Conservation (phyloP, 345 rosid genomes). For the Durio zibethinus region DNA sequence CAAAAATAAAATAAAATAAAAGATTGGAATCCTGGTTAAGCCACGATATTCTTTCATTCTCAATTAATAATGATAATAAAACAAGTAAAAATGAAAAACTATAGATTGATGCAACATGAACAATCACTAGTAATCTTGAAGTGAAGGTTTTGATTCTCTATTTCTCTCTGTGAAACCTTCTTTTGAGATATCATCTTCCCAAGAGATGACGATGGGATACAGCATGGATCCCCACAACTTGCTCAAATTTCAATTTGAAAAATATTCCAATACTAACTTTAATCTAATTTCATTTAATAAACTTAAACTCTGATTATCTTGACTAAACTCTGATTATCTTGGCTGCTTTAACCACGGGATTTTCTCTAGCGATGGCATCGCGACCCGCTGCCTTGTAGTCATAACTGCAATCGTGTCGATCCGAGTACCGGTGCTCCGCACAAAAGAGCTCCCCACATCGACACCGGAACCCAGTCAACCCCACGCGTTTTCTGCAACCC, state of each 20-base stretch:
- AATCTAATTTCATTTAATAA: not conserved
- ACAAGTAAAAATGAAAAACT: conserved; percentile 12
- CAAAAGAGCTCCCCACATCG: conserved; percentile 96
- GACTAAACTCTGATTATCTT: conserved; percentile 88
- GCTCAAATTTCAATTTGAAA: not conserved
- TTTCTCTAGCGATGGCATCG: conserved; percentile 87
- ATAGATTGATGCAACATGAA: conserved; percentile 27
- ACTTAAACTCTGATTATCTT: conserved; percentile 82
- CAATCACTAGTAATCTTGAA: conserved; percentile 16
- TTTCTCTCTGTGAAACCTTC: not conserved
- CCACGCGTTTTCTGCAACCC: conserved; percentile 79
- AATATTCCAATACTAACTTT: not conserved
- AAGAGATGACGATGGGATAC: not conserved
- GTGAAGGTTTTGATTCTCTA: not conserved
- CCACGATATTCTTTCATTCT: conserved; percentile 34
- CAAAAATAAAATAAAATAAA: not conserved
- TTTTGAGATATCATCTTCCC: not conserved
- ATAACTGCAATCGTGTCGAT: conserved; percentile 90
- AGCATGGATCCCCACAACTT: conserved; percentile 3
- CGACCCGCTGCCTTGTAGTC: conserved; percentile 91
- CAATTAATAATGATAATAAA: not conserved
- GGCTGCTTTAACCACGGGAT: conserved; percentile 94
- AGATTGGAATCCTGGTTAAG: not conserved
- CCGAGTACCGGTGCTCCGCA: conserved; percentile 89
- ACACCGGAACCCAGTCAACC: conserved; percentile 95